A percentile compares a stretch with the other conserved stretches of the same genome.
Evolutionary conservation across 306 rosid genomes (phyloP).

Genomic region (Neltuma alba): DNA sequence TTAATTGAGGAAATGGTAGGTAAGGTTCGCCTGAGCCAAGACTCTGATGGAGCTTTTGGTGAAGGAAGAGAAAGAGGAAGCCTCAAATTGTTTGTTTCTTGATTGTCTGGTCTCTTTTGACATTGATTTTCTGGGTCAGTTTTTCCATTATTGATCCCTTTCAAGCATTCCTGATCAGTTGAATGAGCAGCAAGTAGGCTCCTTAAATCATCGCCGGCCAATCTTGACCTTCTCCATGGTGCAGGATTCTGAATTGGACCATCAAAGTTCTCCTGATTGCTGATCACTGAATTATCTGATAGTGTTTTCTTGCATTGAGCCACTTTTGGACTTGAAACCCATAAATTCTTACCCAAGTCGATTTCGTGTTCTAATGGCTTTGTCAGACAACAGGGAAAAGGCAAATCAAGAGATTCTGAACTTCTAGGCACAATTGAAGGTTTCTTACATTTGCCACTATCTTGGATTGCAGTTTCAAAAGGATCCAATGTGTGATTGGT

Average conservation of each 20-base stretch:
- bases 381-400: constrained; percentile 27
- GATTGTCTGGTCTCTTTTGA: constrained; percentile 26
- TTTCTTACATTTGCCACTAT: constrained; percentile 36
- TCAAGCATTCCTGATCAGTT: constrained; percentile 38
- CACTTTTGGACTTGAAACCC: constrained; percentile 33
- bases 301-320: constrained; percentile 40
- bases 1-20: constrained; percentile 65
- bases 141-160: constrained; percentile 28
- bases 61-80: constrained; percentile 64
- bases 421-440: constrained; percentile 38
- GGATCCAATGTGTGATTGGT: constrained; percentile 39
- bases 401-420: constrained; percentile 48
- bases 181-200: constrained; percentile 32
- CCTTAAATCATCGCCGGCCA: constrained; percentile 32
- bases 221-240: constrained; percentile 36
- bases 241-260: constrained; percentile 29
- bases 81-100: constrained; percentile 33
- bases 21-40: constrained; percentile 85
- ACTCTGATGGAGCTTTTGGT: constrained; percentile 92
- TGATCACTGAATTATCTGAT: constrained; percentile 40
- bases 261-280: constrained; percentile 23
- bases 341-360: constrained; percentile 25
- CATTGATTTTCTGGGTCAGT: constrained; percentile 38
- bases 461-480: constrained; percentile 41
- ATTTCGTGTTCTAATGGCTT: constrained; percentile 39